Conservation (phyloP, 495 filamentous ascomycete species). For the Podospora australis region DNA sequence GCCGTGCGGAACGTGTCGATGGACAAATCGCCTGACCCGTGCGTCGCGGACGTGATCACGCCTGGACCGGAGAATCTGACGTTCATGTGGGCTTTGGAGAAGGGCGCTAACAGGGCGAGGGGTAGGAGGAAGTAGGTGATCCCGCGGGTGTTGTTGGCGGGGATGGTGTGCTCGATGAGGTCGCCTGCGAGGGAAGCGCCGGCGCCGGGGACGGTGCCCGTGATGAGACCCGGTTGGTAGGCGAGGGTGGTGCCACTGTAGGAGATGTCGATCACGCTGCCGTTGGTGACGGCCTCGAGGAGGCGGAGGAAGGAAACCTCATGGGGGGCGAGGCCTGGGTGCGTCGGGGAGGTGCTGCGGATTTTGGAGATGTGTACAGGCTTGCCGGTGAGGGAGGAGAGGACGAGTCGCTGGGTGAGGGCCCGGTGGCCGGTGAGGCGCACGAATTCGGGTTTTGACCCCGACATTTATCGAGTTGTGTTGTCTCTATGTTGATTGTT, state of each 20-base stretch:
- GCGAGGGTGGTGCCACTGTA: conserved; percentile 89
- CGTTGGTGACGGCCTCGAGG: conserved; percentile 92
- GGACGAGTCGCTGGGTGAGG: conserved; percentile 76
- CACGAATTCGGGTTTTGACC: conserved; percentile 41
- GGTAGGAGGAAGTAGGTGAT: conserved; percentile 90
- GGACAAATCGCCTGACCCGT: conserved; percentile 66
- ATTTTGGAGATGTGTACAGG: conserved; percentile 90
- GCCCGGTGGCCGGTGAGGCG: conserved; percentile 75
- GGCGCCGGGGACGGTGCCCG: conserved; percentile 61
- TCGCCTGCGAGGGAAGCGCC: conserved; percentile 57
- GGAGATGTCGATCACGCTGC: conserved; percentile 86
- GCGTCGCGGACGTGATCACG: conserved; percentile 84
- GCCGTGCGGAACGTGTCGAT: conserved; percentile 92
- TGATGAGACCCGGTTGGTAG: conserved; percentile 88
- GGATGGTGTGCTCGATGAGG: conserved; percentile 70
- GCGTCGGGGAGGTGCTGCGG: conserved; percentile 71
- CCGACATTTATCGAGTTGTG: conserved; percentile 40
- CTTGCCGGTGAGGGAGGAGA: conserved; percentile 84
- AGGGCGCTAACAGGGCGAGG: conserved; percentile 85
- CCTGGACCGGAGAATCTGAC: conserved; percentile 84
- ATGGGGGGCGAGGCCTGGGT: conserved; percentile 81
- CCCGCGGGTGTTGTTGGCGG: conserved; percentile 65
- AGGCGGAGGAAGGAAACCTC: conserved; percentile 95
- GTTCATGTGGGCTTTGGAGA: conserved; percentile 81
- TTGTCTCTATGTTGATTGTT: conserved; percentile 1